phyloP scores from a whole-genome alignment of 805 yeast species.

The Schizosaccharomyces cryophilus region DNA sequence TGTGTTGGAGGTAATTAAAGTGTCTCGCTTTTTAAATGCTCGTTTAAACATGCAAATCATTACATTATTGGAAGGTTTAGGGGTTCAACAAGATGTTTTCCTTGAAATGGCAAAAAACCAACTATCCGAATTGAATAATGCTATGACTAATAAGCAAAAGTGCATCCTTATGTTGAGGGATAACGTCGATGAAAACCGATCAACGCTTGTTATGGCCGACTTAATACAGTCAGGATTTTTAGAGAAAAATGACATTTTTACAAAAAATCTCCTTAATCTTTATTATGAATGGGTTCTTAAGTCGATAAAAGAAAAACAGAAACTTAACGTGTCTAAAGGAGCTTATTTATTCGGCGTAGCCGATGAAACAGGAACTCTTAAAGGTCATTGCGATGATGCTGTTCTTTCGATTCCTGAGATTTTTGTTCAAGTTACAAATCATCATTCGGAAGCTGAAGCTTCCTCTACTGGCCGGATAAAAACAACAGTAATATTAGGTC shows the following conservation, averaged over 20 bases:
- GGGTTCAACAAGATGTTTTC: constrained; percentile 2
- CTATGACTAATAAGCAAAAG: neutral
- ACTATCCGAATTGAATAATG: neutral
- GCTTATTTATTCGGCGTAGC: constrained; percentile 3
- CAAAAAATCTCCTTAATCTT: neutral
- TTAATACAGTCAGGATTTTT: neutral
- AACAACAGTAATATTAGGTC: constrained; percentile 2
- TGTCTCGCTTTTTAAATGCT: neutral
- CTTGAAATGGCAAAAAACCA: neutral
- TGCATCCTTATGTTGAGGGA: neutral
- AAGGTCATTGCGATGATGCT: constrained; percentile 1
- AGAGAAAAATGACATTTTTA: neutral
- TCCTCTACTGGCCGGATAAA: neutral
- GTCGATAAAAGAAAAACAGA: neutral
- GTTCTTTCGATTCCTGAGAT: constrained; percentile 1
- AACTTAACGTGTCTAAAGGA: neutral
- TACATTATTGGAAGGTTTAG: constrained; percentile 4
- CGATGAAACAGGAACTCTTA: constrained; percentile 4
- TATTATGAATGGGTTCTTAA: neutral
- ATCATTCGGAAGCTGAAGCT: neutral
- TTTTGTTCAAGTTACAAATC: constrained; percentile 4
- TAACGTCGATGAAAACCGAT: neutral
- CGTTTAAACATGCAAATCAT: constrained; percentile 4
- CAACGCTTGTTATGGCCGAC: neutral
- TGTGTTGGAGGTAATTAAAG: neutral